phyloP scores from a whole-genome alignment of 1,284 basidiomycete species.

The Coriolopsis trogii region DNA sequence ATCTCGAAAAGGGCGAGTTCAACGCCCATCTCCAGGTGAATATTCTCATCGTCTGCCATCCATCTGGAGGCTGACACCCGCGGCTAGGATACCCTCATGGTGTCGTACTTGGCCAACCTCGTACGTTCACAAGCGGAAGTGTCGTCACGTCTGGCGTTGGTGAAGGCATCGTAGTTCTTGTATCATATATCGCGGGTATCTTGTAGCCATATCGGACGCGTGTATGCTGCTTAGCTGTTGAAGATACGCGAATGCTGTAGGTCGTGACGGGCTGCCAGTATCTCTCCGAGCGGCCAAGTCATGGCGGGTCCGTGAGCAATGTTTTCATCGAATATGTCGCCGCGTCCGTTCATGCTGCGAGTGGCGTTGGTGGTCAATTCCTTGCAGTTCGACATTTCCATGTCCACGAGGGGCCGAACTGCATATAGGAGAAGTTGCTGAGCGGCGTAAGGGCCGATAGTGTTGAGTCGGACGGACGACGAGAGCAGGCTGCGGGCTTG shows the following conservation, averaged over 20 bases:
- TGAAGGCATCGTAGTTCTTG: conserved; percentile 39
- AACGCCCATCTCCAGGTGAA: conserved; percentile 74
- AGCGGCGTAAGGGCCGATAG: conserved; percentile 90
- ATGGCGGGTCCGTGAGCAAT: conserved; percentile 67
- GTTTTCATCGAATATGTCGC: conserved; percentile 10
- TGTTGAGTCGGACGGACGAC: conserved; percentile 89
- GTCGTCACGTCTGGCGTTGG: conserved; percentile 85
- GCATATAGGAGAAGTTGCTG: conserved; percentile 86
- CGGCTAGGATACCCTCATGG: conserved; percentile 86
- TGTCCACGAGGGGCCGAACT: conserved; percentile 65
- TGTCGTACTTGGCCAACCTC: conserved; percentile 94
- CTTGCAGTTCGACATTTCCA: conserved; percentile 48
- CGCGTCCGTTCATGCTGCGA: too few species aligned
- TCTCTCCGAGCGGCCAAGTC: conserved; percentile 97
- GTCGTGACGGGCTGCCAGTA: conserved; percentile 89
- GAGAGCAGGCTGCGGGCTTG: conserved; percentile 90
- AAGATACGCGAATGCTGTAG: conserved; percentile 95
- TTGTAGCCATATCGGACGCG: conserved; percentile 23
- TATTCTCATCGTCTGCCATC: background rate
- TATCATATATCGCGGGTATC: conserved; percentile 19
- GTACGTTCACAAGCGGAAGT: conserved; percentile 95
- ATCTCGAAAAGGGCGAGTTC: conserved; percentile 75
- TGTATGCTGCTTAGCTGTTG: conserved; percentile 65
- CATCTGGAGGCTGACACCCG: background rate
- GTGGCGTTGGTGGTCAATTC: conserved; percentile 51